Evolutionary conservation across 2,329 filamentous ascomycete species (phyloP).

Genomic region (Arthrobotrys sinensis): DNA sequence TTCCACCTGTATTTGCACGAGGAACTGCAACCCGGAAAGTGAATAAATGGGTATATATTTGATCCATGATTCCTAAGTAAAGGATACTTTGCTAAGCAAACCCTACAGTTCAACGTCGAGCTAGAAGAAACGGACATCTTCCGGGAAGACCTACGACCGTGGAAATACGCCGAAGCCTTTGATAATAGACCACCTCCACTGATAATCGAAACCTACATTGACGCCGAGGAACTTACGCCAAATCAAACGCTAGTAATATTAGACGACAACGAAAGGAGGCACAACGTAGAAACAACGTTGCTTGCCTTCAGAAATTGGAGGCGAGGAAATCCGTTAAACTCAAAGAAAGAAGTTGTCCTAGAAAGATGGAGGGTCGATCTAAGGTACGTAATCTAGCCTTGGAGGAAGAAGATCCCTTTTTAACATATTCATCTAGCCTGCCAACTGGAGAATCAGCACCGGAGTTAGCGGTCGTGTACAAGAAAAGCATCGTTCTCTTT

Average conservation of each 20-base stretch:
- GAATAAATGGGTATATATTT: constrained; percentile 58
- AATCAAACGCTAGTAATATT: constrained; percentile 89
- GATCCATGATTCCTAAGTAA: not conserved
- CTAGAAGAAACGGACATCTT: constrained; percentile 93
- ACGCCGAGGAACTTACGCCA: constrained; percentile 82
- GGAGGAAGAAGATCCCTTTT: not conserved
- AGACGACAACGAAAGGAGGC: constrained; percentile 90
- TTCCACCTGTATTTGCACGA: constrained; percentile 57
- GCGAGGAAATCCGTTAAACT: constrained; percentile 65
- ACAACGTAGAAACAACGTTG: constrained; percentile 90
- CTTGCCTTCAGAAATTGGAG: constrained; percentile 73
- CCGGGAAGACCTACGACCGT: constrained; percentile 82
- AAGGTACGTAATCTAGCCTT: constrained; percentile 71
- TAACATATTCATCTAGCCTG: constrained; percentile 32
- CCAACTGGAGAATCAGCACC: constrained; percentile 65
- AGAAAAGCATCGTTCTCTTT: constrained; percentile 96
- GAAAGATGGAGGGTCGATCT: constrained; percentile 93
- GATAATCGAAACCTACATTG: constrained; percentile 90
- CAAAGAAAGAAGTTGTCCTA: constrained; percentile 81
- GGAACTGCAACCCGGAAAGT: constrained; percentile 58
- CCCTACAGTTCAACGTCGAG: constrained; percentile 87
- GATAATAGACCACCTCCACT: constrained; percentile 85
- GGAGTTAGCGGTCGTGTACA: constrained; percentile 89
- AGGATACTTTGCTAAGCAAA: constrained; percentile 2
- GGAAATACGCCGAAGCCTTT: constrained; percentile 84